phyloP scores from a whole-genome alignment of 441 rosid genomes.

The Gossypium schwendimanii region DNA sequence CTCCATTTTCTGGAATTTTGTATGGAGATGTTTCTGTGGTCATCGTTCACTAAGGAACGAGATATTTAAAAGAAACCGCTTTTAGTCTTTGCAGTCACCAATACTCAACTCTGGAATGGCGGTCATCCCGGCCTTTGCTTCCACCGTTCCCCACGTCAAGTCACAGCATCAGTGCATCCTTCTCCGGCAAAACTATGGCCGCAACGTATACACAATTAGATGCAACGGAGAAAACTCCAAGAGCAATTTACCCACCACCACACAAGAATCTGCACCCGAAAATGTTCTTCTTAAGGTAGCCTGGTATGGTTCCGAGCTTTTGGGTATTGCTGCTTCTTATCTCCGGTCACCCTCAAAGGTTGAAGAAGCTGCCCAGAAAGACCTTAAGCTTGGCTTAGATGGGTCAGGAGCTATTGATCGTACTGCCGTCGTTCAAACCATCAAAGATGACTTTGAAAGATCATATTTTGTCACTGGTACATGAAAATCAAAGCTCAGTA shows the following conservation, averaged over 20 bases:
- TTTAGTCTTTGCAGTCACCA: neutral
- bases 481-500: neutral
- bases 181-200: slow-evolving; percentile 12
- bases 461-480: slow-evolving; percentile 89
- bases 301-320: slow-evolving; percentile 90
- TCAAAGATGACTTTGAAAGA: slow-evolving; percentile 63
- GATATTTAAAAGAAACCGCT: slow-evolving; percentile 1
- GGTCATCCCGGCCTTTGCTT: slow-evolving; percentile 24
- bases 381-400: slow-evolving; percentile 30
- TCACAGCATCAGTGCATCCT: slow-evolving; percentile 12
- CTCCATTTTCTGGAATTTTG: neutral
- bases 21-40: neutral
- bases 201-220: slow-evolving; percentile 25
- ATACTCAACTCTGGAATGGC: slow-evolving; percentile 28
- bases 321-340: slow-evolving; percentile 80
- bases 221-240: slow-evolving; percentile 33
- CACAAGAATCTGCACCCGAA: slow-evolving; percentile 36
- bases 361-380: slow-evolving; percentile 20
- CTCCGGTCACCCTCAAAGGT: slow-evolving; percentile 40
- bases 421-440: slow-evolving; percentile 41
- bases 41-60: neutral
- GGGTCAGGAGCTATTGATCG: slow-evolving; percentile 60
- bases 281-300: slow-evolving; percentile 72
- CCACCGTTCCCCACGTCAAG: slow-evolving; percentile 24
- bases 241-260: slow-evolving; percentile 25